phyloP scores from a whole-genome alignment of 805 yeast species.

The Scheffersomyces ergatensis region DNA sequence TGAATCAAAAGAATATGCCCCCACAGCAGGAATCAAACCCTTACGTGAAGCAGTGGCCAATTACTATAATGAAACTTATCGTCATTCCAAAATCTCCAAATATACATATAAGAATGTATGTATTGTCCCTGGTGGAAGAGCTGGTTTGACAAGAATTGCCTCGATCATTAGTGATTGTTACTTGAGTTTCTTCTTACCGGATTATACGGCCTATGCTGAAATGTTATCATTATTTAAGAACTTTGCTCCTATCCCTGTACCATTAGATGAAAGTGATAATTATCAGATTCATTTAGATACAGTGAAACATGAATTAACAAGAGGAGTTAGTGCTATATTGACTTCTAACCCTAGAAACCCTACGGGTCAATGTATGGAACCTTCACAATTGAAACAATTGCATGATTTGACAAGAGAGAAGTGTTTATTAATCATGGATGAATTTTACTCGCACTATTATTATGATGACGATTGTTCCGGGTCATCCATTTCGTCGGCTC shows the following conservation, averaged over 20 bases:
- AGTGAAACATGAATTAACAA: constrained; percentile 48
- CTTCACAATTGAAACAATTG: constrained; percentile 43
- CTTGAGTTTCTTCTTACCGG: constrained; percentile 58
- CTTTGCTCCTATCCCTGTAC: constrained; percentile 63
- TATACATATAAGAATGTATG: constrained; percentile 61
- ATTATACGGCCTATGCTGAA: constrained; percentile 64
- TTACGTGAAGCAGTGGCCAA: constrained; percentile 59
- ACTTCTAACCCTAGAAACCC: constrained; percentile 66
- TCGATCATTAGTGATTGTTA: constrained; percentile 59
- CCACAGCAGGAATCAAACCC: constrained; percentile 56
- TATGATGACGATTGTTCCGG: constrained; percentile 55
- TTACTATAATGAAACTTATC: constrained; percentile 52
- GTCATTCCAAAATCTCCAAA: constrained; percentile 47
- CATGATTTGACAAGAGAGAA: constrained; percentile 52
- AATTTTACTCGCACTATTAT: constrained; percentile 58
- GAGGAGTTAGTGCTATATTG: constrained; percentile 58
- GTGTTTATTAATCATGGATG: constrained; percentile 62
- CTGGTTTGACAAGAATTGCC: constrained; percentile 61
- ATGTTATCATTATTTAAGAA: constrained; percentile 62
- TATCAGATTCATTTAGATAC: constrained; percentile 54
- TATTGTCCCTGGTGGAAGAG: constrained; percentile 64
- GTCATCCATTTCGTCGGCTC: constrained; percentile 49
- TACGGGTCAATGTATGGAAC: constrained; percentile 53
- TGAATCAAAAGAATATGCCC: constrained; percentile 54
- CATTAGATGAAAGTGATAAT: constrained; percentile 54